Evolutionary conservation across 352 stramenopile genomes (phyloP).

Genomic region (Phytophthora sp.): DNA sequence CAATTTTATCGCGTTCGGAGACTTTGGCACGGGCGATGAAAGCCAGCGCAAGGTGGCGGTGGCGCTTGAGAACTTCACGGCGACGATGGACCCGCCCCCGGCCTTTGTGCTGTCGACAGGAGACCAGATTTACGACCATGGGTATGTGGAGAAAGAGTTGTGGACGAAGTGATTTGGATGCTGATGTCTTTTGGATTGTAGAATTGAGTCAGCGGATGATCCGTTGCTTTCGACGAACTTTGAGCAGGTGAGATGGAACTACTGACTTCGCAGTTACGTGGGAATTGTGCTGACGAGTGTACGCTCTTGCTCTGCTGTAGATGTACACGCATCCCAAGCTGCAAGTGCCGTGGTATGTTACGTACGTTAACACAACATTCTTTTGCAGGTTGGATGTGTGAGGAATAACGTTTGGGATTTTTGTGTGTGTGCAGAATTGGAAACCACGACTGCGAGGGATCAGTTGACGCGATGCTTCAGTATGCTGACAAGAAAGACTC

Average conservation of each 20-base stretch:
- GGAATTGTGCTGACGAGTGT: neutral
- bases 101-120: constrained; percentile 85
- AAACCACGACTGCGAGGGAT: constrained; percentile 90
- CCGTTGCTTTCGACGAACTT: constrained; percentile 71
- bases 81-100: constrained; percentile 58
- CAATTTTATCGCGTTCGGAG: constrained; percentile 82
- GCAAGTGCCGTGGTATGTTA: constrained; percentile 86
- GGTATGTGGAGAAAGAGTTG: constrained; percentile 48
- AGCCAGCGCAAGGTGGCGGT: constrained; percentile 66
- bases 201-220: constrained; percentile 65
- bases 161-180: too few relatives aligned
- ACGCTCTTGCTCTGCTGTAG: constrained; percentile 30
- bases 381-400: neutral
- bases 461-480: constrained; percentile 78
- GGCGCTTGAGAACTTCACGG: constrained; percentile 65
- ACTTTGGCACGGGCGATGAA: constrained; percentile 79
- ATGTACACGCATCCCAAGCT: constrained; percentile 76
- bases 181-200: constrained; percentile 20
- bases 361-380: constrained; percentile 42
- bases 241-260: constrained; percentile 53
- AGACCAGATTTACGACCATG: constrained; percentile 88
- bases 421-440: constrained; percentile 56
- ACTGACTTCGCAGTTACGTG: neutral
- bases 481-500: constrained; percentile 75
- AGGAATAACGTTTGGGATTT: too few relatives aligned